A percentile compares a stretch with the other conserved stretches of the same genome.
These are phyloP conservation scores for Xanthoconium separans DNA, from an alignment of 1,284 basidiomycete species.

Conservation along the genomic window DNA sequence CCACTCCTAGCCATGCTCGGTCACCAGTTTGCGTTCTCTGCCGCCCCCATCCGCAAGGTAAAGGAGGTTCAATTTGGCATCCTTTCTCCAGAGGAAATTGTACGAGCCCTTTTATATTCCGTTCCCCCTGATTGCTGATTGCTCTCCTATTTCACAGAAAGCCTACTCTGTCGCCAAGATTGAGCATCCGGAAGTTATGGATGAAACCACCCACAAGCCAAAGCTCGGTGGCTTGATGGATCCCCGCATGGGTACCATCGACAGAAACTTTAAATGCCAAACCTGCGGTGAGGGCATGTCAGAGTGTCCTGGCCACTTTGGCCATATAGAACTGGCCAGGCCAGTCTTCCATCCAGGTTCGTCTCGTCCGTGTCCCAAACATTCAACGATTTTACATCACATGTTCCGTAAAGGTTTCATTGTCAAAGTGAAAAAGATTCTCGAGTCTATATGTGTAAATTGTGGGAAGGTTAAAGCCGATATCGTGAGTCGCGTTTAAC, in stretches of 20 bases:
- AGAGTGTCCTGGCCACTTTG: constrained; percentile 98
- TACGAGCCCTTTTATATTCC: constrained; percentile 46
- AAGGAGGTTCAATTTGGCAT: constrained; percentile 99
- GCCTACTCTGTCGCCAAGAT: constrained; percentile 98
- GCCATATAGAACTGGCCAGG: constrained; percentile 95
- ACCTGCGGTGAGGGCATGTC: constrained; percentile 99
- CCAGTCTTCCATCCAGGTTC: constrained; percentile 96
- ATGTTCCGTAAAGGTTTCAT: constrained; percentile 75
- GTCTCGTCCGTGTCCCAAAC: constrained; percentile 25
- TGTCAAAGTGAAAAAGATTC: constrained; percentile 99
- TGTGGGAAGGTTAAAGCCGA: constrained; percentile 98
- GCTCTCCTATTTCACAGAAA: constrained; percentile 61
- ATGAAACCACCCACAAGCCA: constrained; percentile 86
- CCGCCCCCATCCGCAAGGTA: constrained; percentile 91
- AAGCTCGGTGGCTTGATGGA: constrained; percentile 96
- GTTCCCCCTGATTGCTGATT: constrained; percentile 11
- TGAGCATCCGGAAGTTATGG: constrained; percentile 97
- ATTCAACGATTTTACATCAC: background rate
- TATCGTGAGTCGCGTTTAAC: constrained; percentile 81
- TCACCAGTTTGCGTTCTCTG: constrained; percentile 87
- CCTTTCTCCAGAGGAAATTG: constrained; percentile 99
- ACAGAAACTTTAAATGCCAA: constrained; percentile 99
- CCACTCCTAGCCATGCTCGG: constrained; percentile 58
- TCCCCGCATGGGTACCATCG: constrained; percentile 97
- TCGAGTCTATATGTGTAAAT: constrained; percentile 98